These are phyloP conservation scores for Candida glaebosa DNA, from an alignment of 805 yeast species.

Conservation along the genomic window DNA sequence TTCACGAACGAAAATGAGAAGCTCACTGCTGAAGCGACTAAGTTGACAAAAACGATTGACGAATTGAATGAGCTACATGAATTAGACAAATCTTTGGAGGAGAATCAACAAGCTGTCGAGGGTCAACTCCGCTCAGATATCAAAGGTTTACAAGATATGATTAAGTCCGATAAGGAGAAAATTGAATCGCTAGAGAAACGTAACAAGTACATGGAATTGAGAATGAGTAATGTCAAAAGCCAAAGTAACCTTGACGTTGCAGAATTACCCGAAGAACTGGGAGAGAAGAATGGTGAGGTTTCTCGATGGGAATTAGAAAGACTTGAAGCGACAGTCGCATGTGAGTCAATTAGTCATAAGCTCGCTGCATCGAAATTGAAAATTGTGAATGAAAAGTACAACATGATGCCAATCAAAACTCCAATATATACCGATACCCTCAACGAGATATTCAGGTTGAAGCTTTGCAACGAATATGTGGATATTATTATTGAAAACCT, in stretches of 20 bases:
- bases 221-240: conserved; percentile 9
- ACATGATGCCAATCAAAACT: not conserved
- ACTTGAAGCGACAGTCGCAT: not conserved
- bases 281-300: not conserved
- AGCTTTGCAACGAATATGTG: not conserved
- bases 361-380: conserved; percentile 3
- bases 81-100: conserved; percentile 50
- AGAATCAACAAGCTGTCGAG: conserved; percentile 41
- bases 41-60: conserved; percentile 33
- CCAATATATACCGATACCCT: not conserved
- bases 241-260: not conserved
- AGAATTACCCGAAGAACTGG: not conserved
- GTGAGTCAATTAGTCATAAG: conserved; percentile 4
- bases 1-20: conserved; percentile 33
- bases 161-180: conserved; percentile 13
- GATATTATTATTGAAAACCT: not conserved
- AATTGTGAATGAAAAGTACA: not conserved
- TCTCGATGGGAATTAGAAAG: not conserved
- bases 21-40: conserved; percentile 28
- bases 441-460: not conserved
- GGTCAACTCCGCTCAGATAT: conserved; percentile 40
- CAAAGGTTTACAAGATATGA: conserved; percentile 13
- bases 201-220: conserved; percentile 14
- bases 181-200: conserved; percentile 18
- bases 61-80: conserved; percentile 50